Base-by-base conservation (phyloP, 306 rosid species). In the Fragaria iinumae region DNA sequence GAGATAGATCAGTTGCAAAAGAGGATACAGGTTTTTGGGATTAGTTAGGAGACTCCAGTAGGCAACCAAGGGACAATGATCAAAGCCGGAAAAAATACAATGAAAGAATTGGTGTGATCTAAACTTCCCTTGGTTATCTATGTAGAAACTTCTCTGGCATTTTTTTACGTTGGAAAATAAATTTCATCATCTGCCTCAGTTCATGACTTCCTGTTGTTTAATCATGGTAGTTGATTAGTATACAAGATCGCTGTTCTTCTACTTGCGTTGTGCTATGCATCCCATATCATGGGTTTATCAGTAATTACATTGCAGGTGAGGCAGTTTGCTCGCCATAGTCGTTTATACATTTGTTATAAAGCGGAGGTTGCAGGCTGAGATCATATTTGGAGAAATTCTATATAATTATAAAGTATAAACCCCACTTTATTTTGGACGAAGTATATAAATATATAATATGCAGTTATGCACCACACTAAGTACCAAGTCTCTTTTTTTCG, bases 11-110 rank as follows among this genome's bases (percentile, higher is more conserved):
- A 57, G 25, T 20, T 66, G 39, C 62, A 27, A 36, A 55, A 16
- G 70, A 48, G 4, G 32, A 34, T 41, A 18, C 34, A 29, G 16
- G 36, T 43, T 68, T 75, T 62, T 53, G 27, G 36, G 32, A 27
- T 71, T 63, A 70, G 74, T 52, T 34, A 11, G 69, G 69, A 60
- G 77, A 45, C 12, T 67, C 44, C 48, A 4, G 74, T 21, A 13
- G 27, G 38, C 76, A 53, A 36, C 76, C 57, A 57, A 73, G 68
- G 69, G 69, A 27, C 56, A 27, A 41, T 59, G 77, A 74, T 74
- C 77, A 60, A 17, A 43, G 77, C 69, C 45, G 57, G 45, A 8
- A 27, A 60, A 74, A 27, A 4, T 59, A 17, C 34, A 57, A 13
- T 27, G 69, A 57, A 21, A 60, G 13, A 60, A 44, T 44, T 47